Conservation (phyloP, 192 early-diverging fungal genomes). For the Pilobolus umbonatus region DNA sequence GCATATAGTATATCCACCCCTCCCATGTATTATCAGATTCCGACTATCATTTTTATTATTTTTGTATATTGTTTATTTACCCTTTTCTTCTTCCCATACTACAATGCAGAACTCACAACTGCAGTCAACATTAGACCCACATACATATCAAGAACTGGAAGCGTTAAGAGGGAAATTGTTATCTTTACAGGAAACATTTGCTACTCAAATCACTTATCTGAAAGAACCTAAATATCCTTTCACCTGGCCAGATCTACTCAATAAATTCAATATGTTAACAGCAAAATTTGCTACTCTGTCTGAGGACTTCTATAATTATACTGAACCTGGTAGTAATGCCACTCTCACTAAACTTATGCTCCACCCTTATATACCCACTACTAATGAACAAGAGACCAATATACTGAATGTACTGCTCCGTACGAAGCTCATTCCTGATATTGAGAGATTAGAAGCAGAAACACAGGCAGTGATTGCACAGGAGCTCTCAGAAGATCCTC, state of each 20-base stretch:
- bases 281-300: slow-evolving; percentile 37
- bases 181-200: slow-evolving; percentile 35
- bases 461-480: slow-evolving; percentile 20
- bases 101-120: slow-evolving; percentile 10
- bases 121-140: slow-evolving; percentile 23
- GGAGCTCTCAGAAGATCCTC: slow-evolving; percentile 5
- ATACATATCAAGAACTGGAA: slow-evolving; percentile 29
- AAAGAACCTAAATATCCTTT: slow-evolving; percentile 37
- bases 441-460: slow-evolving; percentile 31
- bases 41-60: too few relatives aligned
- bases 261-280: slow-evolving; percentile 41
- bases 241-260: slow-evolving; percentile 38
- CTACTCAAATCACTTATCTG: slow-evolving; percentile 32
- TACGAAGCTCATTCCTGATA: slow-evolving; percentile 39
- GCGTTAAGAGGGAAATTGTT: slow-evolving; percentile 31
- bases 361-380: slow-evolving; percentile 30
- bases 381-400: slow-evolving; percentile 33
- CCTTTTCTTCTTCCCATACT: background rate
- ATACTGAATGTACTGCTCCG: slow-evolving; percentile 32
- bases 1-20: too few relatives aligned
- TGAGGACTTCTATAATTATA: slow-evolving; percentile 33
- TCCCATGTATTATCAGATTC: too few relatives aligned
- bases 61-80: background rate
- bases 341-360: slow-evolving; percentile 33
- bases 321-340: slow-evolving; percentile 26